A percentile compares a stretch with the other conserved stretches of the same genome.
These are phyloP conservation scores for Trichoderma virens DNA, from an alignment of 495 filamentous ascomycete species.

Conservation along the genomic window DNA sequence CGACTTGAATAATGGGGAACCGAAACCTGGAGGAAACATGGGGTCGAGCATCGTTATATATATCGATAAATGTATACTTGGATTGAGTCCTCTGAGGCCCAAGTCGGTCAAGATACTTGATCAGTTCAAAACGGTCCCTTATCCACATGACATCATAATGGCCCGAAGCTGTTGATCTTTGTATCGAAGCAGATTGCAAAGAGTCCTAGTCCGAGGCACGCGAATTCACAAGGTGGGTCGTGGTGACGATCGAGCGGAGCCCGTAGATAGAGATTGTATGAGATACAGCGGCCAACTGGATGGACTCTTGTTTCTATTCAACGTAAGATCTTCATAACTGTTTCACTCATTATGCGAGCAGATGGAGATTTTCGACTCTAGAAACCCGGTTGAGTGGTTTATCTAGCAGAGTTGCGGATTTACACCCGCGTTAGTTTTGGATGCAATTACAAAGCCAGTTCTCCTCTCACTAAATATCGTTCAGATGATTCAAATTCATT, in stretches of 20 bases:
- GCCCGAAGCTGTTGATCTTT: not conserved
- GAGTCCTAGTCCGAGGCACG: not conserved
- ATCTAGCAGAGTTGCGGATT: no score
- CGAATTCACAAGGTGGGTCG: not conserved
- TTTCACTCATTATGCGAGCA: not conserved
- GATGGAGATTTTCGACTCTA: not conserved
- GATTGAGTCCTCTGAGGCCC: no score
- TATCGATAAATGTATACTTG: no score
- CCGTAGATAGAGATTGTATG: not conserved
- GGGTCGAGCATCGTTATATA: not conserved
- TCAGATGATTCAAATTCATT: no score
- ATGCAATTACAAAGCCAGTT: no score
- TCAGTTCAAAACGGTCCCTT: not conserved
- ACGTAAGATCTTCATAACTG: not conserved
- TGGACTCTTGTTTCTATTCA: not conserved
- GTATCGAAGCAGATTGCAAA: not conserved
- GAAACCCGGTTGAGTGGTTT: not conserved
- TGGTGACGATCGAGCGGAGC: not conserved
- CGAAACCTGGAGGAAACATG: not conserved
- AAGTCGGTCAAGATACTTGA: not conserved
- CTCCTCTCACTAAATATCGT: no score
- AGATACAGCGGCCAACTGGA: not conserved
- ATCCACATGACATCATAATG: slow-evolving; percentile 4
- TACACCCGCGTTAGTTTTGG: not conserved
- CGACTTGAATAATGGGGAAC: not conserved